Conservation (phyloP, 2,329 filamentous ascomycete species). For the Tolypocladium ophioglossoides region DNA sequence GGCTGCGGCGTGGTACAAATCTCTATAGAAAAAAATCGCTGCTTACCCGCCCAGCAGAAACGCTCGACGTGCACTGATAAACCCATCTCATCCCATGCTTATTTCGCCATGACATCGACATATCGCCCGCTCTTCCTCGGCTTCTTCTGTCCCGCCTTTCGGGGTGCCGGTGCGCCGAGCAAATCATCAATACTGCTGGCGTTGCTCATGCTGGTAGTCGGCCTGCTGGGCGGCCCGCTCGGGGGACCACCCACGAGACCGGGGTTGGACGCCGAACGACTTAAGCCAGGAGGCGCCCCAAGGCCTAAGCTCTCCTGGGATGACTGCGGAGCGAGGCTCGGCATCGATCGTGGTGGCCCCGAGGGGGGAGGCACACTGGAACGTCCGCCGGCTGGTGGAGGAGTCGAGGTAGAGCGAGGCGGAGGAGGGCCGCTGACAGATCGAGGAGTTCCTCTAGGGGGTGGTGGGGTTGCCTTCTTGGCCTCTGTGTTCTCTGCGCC, state of each 20-base stretch:
- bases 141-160: conserved; percentile 56
- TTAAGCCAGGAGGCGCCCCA: conserved; percentile 27
- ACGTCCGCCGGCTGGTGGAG: conserved; percentile 18
- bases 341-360: conserved; percentile 9
- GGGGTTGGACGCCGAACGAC: conserved; percentile 36
- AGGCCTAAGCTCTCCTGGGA: conserved; percentile 26
- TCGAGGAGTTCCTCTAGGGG: conserved; percentile 52
- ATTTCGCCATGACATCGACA: conserved; percentile 89
- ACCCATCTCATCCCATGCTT: conserved; percentile 6
- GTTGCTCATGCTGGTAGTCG: conserved; percentile 74
- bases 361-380: conserved; percentile 22
- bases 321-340: conserved; percentile 1
- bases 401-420: conserved; percentile 21
- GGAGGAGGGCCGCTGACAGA: conserved; percentile 45
- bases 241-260: conserved; percentile 29
- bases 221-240: conserved; percentile 53
- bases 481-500: conserved; percentile 51
- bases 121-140: conserved; percentile 79
- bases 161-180: conserved; percentile 60
- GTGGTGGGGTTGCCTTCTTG: conserved; percentile 64
- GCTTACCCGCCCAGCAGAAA: background rate
- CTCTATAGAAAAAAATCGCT: background rate
- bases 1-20: background rate
- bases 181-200: conserved; percentile 94
- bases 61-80: background rate